Evolutionary conservation across 805 yeast genomes (phyloP), one percentile per base, ranked within the genome.

Genomic region (Kuraishia borneana): DNA sequence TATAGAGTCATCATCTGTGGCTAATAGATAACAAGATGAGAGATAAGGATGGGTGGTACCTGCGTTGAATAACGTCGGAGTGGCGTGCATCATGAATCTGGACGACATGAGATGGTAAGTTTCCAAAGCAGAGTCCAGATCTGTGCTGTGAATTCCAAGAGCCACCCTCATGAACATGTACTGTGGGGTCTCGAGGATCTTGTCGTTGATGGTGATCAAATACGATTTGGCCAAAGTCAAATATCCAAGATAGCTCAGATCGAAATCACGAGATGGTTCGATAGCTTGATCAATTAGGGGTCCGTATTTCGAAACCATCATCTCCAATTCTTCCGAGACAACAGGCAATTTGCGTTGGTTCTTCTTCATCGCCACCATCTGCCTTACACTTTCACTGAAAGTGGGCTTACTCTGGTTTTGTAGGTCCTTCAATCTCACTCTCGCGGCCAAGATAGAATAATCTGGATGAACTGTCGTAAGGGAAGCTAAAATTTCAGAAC

Each of bases 401-500:
- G 65, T 78, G 48, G 73, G 69, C 36, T 85, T 76, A 31, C 95
- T 78, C 56, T 75, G 87, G 53, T 83, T 83, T 60, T 87, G 95
- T 45, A 89, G 67, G 53, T 81, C 77, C 18, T 85, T 73, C 30
- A 81, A 75, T 10, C 95, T 89, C 37, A 92, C 75, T 58, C 96
- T 76, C 13, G 96, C 95, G 29, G 96, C 96, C 42, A 87, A 67
- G 23, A 76, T 68, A 18, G 96, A 94, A 51, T 89, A 85, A 58
- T 88, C 95, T 18, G 95, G 95, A 56, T 89, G 96, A 39, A 76
- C 70, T 4, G 96, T 88, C 30, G 96, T 85, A 87, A 88, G 75
- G 45, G 84, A 83, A 19, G 97, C 97, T 34, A 92, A 82, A 13
- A 92, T 83, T 59, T 92, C 98, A 20, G 97, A 94, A 22, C 95